Base-by-base conservation (phyloP, 2,329 filamentous ascomycete genomes). In the Talaromyces sp. region DNA sequence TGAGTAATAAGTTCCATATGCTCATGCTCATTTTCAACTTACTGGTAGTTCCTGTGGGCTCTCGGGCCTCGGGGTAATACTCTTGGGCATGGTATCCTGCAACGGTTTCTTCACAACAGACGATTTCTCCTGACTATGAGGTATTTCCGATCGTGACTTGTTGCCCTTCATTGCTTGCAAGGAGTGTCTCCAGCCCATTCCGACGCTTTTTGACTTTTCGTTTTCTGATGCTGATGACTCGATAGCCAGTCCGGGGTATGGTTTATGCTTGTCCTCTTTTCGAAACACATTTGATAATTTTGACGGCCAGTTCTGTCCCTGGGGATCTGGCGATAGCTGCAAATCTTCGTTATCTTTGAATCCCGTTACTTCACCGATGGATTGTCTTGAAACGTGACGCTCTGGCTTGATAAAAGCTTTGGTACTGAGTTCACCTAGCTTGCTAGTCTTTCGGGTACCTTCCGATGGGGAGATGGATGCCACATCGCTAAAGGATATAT, bases 21-120 rank as follows among this genome's bases (percentile, higher is more conserved):
- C 13, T 33, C 4, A 17, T 4, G 2, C 10, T 8, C 7, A n/a
- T 4, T n/a, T 20, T 33, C 3, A 1, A 8, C 42, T 35, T 45
- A 45, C 42, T n/a, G 42, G 42, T 14, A 45, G 19, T 14, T 45
- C 42, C 14, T 45, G 42, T 10, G 42, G 42, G 17, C 42, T 45
- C 33, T 45, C 42, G 10, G 42, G 22, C 14, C 42, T 17, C 8
- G 17, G 14, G 3, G n/a, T 6, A 5, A 5, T 17, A 10, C 33
- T 29, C 17, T 33, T 45, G 4, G 11, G 17, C 0, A 8, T 20
- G 27, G 19, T 10, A 17, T 13, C n/a, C 1, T n/a, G 24, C 6
- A 10, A n/a, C 10, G 24, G n/a, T 16, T 33, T 32, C 27, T 19
- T 44, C 41, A 14, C 11, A 22, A 4, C 3, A 29, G 32, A n/a